Base-by-base conservation (phyloP, 2,329 filamentous ascomycete genomes). In the Epichloe sylvatica region DNA sequence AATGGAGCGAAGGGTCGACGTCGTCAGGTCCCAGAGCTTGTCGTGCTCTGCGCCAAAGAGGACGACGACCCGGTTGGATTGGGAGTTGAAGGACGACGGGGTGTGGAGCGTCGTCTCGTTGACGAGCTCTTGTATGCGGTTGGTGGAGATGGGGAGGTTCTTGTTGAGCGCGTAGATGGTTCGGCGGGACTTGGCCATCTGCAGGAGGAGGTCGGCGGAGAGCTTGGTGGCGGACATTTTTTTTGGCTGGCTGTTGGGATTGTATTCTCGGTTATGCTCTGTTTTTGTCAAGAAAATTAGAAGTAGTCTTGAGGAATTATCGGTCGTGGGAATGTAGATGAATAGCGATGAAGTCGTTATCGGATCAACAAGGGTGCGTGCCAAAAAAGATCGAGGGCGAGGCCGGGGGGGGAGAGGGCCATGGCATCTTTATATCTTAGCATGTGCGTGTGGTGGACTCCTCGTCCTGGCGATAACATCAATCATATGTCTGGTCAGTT, bases 11-110 rank as follows among this genome's bases (percentile, higher is more conserved):
- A 68, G 62, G 39, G 60, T 53, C 17, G 82, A 78, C 53, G 72
- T 67, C 49, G 80, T 75, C 52, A 88, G 73, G 64, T 87, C 82
- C 91, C 90, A 96, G 58, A 94, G 80, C 71, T 85, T 84, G 60
- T 89, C 81, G 72, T 96, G 90, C 67, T 95, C 85, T 54, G 77
- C 78, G 60, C 84, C 83, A 61, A 92, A 75, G 49, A 96, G 78
- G 47, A 95, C 77, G 45, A 94, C 77, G 51, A 84, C 70, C 52
- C 90, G 83, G 57, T 86, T 84, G 57, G 81, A 81, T 73, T 95
- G 90, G 40, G 81, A 85, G 80, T 96, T 95, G 82, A 95, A 96
- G 55, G 83, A 81, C 47, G 79, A 84, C 40, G 90, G 90, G 2
- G 83, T 75, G 65, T 88, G 74, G 52, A 79, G 71, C 57, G 92